Percentiles rank a stretch among this genome's conserved stretches.
Evolutionary conservation across 2,329 filamentous ascomycete genomes (phyloP).

Genomic region (Cladosporium sp.): DNA sequence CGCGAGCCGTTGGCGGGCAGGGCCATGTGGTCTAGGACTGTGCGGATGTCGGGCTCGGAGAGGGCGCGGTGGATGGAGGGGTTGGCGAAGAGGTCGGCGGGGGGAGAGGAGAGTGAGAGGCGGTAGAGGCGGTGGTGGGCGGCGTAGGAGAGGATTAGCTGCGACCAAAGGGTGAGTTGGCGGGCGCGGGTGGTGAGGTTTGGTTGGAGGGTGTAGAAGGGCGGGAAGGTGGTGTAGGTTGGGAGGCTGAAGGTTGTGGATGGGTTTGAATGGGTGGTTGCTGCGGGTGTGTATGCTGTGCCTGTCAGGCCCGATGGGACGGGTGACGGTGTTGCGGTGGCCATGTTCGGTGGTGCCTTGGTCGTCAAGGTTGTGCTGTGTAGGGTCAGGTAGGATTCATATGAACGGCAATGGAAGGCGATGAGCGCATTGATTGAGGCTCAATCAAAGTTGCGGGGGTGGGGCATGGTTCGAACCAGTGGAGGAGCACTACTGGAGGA

Average conservation of each 20-base stretch:
- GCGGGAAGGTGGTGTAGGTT: slow-evolving; percentile 66
- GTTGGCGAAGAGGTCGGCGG: slow-evolving; percentile 50
- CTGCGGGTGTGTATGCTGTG: slow-evolving; percentile 3
- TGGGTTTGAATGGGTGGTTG: slow-evolving; percentile 10
- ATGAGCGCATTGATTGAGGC: slow-evolving; percentile 7
- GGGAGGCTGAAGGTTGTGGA: slow-evolving; percentile 38
- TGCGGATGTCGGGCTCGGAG: slow-evolving; percentile 49
- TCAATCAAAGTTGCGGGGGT: background rate
- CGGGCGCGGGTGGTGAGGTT: slow-evolving; percentile 69
- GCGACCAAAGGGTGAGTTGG: slow-evolving; percentile 81
- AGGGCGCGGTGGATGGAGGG: slow-evolving; percentile 41
- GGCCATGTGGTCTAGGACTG: slow-evolving; percentile 55
- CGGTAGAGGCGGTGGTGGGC: slow-evolving; percentile 71
- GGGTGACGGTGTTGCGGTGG: slow-evolving; percentile 5
- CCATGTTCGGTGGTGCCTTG: slow-evolving; percentile 5
- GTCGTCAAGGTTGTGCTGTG: background rate
- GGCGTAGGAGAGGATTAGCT: slow-evolving; percentile 79
- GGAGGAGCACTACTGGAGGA: too few relatives aligned
- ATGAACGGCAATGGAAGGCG: background rate
- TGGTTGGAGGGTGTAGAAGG: slow-evolving; percentile 79
- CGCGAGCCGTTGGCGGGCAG: slow-evolving; percentile 48
- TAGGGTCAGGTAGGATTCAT: background rate
- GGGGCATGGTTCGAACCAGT: background rate
- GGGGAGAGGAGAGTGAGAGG: slow-evolving; percentile 61
- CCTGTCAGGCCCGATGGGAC: background rate